Evolutionary conservation across 2,329 filamentous ascomycete genomes (phyloP), one percentile per base, ranked within the genome.

Genomic region (Colletotrichum cordylinicola): DNA sequence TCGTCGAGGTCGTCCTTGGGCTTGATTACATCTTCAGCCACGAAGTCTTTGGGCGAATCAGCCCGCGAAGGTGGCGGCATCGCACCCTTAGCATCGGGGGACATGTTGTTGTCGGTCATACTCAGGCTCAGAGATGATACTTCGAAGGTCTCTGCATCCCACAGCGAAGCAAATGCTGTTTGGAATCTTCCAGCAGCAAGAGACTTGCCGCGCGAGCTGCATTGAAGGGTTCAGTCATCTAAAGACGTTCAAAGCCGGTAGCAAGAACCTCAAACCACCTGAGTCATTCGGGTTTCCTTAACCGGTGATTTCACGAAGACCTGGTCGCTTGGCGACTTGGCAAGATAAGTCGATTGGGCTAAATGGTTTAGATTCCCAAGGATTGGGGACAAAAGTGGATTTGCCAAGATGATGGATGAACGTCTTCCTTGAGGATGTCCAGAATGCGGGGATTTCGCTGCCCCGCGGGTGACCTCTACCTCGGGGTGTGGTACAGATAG

Each of bases 131-230:
- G 21, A 21, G n/a, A 13, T 13, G 43, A 21, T 10, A 48, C n/a
- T 18, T 6, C 2, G n/a, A 48, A 21, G 43, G 0, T 4, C 4
- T 13, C 12, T 48, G 43, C 3, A 8, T 1, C 1, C 3, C 0
- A 52, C 2, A 13, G 13, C 9, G 3, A n/a, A 21, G 6, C 43
- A 12, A 52, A 52, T 21, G 1, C n/a, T 52, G 10, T 52, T 52
- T n/a, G n/a, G 0, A 52, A 4, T 12, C 2, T 52, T 52, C 43
- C 43, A 52, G 43, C 10, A 21, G 6, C 43, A 8, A 21, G n/a
- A 21, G n/a, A 21, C n/a, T 13, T 52, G 43, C 43, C n/a, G n/a
- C 24, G 43, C 10, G 24, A 27, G 24, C 43, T 52, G 12, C 12
- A 21, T 52, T 21, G 18, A 16, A 52, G 43, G 10, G n/a, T 21